Evolutionary conservation across 108 stramenopile species (phyloP).

Genomic region (Cyclotella choctawhatcheeana): DNA sequence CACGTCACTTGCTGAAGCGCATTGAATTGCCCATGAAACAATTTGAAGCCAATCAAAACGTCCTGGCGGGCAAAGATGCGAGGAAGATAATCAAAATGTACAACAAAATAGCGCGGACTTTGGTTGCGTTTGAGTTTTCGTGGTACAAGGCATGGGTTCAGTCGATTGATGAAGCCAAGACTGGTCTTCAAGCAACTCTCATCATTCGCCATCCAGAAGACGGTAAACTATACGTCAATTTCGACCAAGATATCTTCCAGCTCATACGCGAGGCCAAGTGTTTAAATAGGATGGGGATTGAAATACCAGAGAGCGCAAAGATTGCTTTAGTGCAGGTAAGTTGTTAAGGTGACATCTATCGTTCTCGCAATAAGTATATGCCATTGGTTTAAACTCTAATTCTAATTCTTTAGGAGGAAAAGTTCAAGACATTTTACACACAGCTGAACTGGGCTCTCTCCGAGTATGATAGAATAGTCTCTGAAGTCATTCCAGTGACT

Average conservation of each 20-base stretch:
- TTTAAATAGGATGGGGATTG: constrained; percentile 91
- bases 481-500: constrained; percentile 88
- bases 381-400: not conserved
- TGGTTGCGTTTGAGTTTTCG: constrained; percentile 91
- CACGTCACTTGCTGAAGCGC: constrained; percentile 87
- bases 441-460: constrained; percentile 86
- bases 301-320: constrained; percentile 87
- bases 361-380: too few relatives aligned
- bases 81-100: constrained; percentile 91
- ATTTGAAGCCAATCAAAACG: constrained; percentile 80
- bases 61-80: constrained; percentile 87
- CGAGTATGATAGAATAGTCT: constrained; percentile 87
- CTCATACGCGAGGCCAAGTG: constrained; percentile 93
- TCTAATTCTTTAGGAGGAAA: constrained; percentile 57
- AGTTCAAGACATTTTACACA: constrained; percentile 90
- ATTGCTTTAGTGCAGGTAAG: constrained; percentile 80
- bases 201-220: constrained; percentile 93
- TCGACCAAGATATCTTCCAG: constrained; percentile 91
- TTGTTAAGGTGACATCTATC: not conserved
- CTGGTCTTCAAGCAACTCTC: constrained; percentile 92
- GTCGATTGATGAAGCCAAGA: constrained; percentile 88
- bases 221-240: constrained; percentile 90
- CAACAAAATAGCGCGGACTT: constrained; percentile 91
- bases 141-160: constrained; percentile 95
- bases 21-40: constrained; percentile 94